Evolutionary conservation across 352 stramenopile species (phyloP), one percentile per base, ranked within the genome.

Genomic region (Pythium sp.): DNA sequence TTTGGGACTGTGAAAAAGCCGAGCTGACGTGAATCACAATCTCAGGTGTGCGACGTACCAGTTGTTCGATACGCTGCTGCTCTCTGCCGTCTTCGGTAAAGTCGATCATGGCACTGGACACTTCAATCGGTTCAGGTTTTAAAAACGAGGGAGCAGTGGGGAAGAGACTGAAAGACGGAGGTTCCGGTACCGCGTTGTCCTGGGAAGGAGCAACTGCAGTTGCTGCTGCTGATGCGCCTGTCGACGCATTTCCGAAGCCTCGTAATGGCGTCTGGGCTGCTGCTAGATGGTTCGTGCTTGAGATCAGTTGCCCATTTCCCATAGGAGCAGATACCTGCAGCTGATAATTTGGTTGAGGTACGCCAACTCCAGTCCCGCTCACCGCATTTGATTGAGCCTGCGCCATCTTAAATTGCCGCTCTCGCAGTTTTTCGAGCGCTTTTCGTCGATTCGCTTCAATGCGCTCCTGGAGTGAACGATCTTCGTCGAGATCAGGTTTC

Each of bases 401-500:
- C 22, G 68, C 60, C 12, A 70, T 46, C 53, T 75, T 73, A n/a
- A 56, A 49, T 38, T 74, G 76, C 46, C 73, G 73, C 67, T 81
- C 71, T 55, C 89, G 65, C n/a, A 90, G 65, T 53, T 89, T 86
- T 28, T 82, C 74, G 7, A 92, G 61, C 12, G 86, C 84, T 24
- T 82, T 82, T 15, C 82, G 65, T 8, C 84, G 77, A 56, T 94
- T 92, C 38, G 76, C 74, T 78, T 93, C 84, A 28, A 92, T 87
- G n/a, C 84, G 86, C 49, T 79, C 75, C 8, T 71, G 76, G 3
- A 86, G 43, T 47, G 72, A 56, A 0, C 58, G 58, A 9, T 70
- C 64, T n/a, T 73, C 64, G 5, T 73, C 51, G 1, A 65, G 34
- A n/a, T 7, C 15, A 12, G 26, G 15, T 15, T 43, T 24, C 22